A percentile compares a stretch with the other conserved stretches of the same genome.
phyloP scores from a whole-genome alignment of 2,329 filamentous ascomycete species.

The Pseudocercospora vitis region DNA sequence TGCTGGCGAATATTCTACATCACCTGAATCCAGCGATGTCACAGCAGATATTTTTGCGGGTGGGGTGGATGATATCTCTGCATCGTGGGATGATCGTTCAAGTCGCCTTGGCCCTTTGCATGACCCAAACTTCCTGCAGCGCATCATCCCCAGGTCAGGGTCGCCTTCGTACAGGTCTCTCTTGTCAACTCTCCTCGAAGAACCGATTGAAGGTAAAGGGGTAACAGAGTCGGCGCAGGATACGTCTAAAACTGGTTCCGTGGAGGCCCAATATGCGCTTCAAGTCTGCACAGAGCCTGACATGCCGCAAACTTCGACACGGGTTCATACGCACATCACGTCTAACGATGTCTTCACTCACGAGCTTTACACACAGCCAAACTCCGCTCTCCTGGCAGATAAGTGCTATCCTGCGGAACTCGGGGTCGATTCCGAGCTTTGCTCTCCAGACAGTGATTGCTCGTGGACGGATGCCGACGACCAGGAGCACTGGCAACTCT shows the following conservation, averaged over 20 bases:
- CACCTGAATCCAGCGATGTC: neutral
- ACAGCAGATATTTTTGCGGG: neutral
- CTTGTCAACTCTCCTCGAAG: neutral
- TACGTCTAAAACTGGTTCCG: no score
- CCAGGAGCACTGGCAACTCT: constrained; percentile 16
- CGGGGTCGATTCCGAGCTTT: neutral
- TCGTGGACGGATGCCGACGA: constrained; percentile 25
- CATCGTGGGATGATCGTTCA: neutral
- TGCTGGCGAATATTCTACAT: neutral
- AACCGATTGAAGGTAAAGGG: neutral
- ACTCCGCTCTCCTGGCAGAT: neutral
- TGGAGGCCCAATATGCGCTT: no score
- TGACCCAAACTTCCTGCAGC: neutral
- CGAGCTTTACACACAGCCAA: neutral
- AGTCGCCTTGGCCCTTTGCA: neutral
- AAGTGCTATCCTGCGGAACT: neutral
- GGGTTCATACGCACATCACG: no score
- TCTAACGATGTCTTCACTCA: no score
- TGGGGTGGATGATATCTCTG: neutral
- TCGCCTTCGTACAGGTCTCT: neutral
- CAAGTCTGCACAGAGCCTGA: no score
- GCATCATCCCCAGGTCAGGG: neutral
- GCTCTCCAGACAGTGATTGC: constrained; percentile 17
- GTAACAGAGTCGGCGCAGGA: neutral
- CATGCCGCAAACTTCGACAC: no score